Evolutionary conservation across 225 moss, liverwort and hornwort genomes (phyloP).

Genomic region (Pseudoscleropodium purum): DNA sequence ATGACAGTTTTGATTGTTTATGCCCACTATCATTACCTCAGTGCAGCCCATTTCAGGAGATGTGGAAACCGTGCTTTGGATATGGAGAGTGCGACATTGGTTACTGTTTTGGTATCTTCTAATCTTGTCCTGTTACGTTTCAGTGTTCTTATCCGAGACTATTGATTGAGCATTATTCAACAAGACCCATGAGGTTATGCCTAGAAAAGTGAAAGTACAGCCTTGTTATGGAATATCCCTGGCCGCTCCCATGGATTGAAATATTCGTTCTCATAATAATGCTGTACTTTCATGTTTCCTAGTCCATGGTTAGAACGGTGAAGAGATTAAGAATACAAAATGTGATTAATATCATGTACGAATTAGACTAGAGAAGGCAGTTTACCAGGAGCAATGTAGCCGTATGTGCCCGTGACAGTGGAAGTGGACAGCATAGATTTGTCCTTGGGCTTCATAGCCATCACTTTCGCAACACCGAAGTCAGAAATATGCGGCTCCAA

Average conservation of each 20-base stretch:
- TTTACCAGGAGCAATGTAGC: conserved; percentile 70
- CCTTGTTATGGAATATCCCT: neutral
- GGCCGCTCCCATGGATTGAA: neutral
- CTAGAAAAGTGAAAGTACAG: neutral
- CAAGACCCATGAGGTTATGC: neutral
- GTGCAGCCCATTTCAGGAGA: neutral
- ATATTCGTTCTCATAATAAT: neutral
- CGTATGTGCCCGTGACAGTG: conserved; percentile 44
- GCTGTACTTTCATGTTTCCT: neutral
- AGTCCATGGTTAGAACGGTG: neutral
- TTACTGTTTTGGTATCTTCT: neutral
- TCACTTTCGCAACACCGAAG: conserved; percentile 60
- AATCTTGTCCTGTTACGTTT: neutral
- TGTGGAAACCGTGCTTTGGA: no score
- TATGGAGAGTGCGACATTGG: neutral
- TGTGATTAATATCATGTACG: no score
- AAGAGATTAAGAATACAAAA: neutral
- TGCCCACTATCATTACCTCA: neutral
- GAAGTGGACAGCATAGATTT: conserved; percentile 17
- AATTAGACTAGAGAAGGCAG: neutral
- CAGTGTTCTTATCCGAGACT: neutral
- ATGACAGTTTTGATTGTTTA: neutral
- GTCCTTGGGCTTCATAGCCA: conserved; percentile 42
- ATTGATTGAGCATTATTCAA: neutral
- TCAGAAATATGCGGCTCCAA: conserved; percentile 55